These are phyloP conservation scores for Acrasis kona DNA, from an alignment of 78 protist genomes.

Conservation along the genomic window DNA sequence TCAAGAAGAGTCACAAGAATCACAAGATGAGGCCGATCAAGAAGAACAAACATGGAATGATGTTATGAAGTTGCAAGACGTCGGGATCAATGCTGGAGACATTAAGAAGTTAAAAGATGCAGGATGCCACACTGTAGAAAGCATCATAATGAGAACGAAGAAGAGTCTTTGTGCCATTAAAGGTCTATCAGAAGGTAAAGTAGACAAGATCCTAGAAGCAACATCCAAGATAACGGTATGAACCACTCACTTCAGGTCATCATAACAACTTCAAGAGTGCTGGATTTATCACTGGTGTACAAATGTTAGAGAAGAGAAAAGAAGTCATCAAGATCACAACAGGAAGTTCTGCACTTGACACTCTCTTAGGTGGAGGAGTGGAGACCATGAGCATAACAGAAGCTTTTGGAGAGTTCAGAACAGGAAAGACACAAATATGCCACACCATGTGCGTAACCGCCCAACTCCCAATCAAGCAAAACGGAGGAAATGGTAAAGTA, in stretches of 20 bases:
- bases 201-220: slow-evolving; percentile 56
- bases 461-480: slow-evolving; percentile 56
- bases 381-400: slow-evolving; percentile 99
- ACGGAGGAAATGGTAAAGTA: slow-evolving; percentile 98
- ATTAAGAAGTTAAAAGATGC: slow-evolving; percentile 41
- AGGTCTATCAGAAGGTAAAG: slow-evolving; percentile 64
- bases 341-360: slow-evolving; percentile 89
- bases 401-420: slow-evolving; percentile 97
- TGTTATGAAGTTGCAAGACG: slow-evolving; percentile 37
- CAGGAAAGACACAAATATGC: slow-evolving; percentile 98
- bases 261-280: background rate
- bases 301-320: slow-evolving; percentile 24
- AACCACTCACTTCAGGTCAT: too few relatives aligned
- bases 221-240: too few relatives aligned
- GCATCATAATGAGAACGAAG: slow-evolving; percentile 33
- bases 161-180: slow-evolving; percentile 36
- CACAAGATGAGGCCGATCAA: slow-evolving; percentile 8
- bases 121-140: slow-evolving; percentile 51
- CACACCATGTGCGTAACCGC: slow-evolving; percentile 96
- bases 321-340: slow-evolving; percentile 83
- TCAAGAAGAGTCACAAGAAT: background rate
- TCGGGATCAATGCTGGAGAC: slow-evolving; percentile 61
- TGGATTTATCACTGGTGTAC: slow-evolving; percentile 34
- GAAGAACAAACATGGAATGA: slow-evolving; percentile 8
- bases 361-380: slow-evolving; percentile 89